A percentile compares a stretch with the other conserved stretches of the same genome.
phyloP scores from a whole-genome alignment of 108 stramenopile species.

The Nitzschia sp. region DNA sequence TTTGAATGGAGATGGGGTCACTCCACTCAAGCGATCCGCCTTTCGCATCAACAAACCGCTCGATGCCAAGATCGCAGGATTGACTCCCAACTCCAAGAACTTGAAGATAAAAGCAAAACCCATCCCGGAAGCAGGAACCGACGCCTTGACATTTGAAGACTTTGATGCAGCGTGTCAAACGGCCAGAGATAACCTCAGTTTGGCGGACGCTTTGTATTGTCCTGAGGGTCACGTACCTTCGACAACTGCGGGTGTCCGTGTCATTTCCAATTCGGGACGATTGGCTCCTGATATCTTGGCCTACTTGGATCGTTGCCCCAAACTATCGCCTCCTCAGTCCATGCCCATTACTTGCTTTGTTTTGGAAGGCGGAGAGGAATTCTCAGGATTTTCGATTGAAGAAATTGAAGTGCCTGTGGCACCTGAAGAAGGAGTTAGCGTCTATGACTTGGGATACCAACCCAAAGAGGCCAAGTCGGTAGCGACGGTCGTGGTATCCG shows the following conservation, averaged over 20 bases:
- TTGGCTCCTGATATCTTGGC: conserved; percentile 74
- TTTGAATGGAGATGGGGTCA: conserved; percentile 85
- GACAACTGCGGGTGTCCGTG: conserved; percentile 69
- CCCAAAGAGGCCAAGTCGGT: conserved; percentile 73
- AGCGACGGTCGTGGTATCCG: conserved; percentile 74
- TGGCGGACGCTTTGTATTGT: conserved; percentile 71
- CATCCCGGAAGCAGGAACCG: conserved; percentile 82
- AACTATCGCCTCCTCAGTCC: conserved; percentile 57
- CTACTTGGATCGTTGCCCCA: conserved; percentile 82
- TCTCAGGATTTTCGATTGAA: conserved; percentile 86
- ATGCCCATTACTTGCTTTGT: conserved; percentile 81
- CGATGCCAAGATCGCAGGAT: conserved; percentile 78
- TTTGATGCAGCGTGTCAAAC: conserved; percentile 72
- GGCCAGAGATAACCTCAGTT: conserved; percentile 66
- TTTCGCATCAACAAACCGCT: conserved; percentile 89
- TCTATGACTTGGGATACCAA: conserved; percentile 37
- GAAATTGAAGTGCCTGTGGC: conserved; percentile 63
- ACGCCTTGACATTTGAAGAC: conserved; percentile 67
- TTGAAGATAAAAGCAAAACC: conserved; percentile 63
- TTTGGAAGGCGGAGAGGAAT: conserved; percentile 53
- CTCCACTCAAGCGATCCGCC: conserved; percentile 78
- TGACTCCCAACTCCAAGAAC: conserved; percentile 50
- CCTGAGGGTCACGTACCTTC: conserved; percentile 87
- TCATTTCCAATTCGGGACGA: conserved; percentile 66
- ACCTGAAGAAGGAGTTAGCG: conserved; percentile 43